Evolutionary conservation across 352 stramenopile genomes (phyloP).

Genomic region (Phytophthora pini): DNA sequence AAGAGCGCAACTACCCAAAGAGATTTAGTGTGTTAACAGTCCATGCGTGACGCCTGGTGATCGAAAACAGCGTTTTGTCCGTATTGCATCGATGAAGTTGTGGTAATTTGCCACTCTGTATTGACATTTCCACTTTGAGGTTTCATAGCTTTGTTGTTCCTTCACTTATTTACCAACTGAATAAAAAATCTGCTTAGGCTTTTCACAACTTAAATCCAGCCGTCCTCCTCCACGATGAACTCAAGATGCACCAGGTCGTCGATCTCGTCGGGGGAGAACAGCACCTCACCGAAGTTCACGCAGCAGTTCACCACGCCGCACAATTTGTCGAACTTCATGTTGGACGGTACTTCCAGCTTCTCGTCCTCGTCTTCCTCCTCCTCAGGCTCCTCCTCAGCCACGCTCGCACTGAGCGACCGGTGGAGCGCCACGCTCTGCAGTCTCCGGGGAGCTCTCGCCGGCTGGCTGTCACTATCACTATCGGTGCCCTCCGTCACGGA

Average conservation of each 20-base stretch:
- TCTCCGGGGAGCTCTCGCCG: slow-evolving; percentile 13
- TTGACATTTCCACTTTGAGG: background rate
- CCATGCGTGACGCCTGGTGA: slow-evolving; percentile 22
- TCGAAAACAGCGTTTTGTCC: slow-evolving; percentile 29
- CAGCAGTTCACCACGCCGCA: slow-evolving; percentile 71
- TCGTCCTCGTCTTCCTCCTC: slow-evolving; percentile 44
- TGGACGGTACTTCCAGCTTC: slow-evolving; percentile 46
- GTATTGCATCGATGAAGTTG: slow-evolving; percentile 7
- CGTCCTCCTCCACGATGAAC: slow-evolving; percentile 85
- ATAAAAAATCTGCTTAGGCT: slow-evolving; percentile 39
- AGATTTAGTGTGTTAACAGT: slow-evolving; percentile 28
- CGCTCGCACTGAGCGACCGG: slow-evolving; percentile 35
- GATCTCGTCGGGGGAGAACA: slow-evolving; percentile 61
- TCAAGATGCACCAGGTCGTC: slow-evolving; percentile 74
- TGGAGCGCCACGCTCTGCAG: slow-evolving; percentile 24
- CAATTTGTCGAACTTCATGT: slow-evolving; percentile 49
- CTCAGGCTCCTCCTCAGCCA: slow-evolving; percentile 44
- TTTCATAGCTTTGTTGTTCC: slow-evolving; percentile 16
- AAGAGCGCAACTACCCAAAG: slow-evolving; percentile 4
- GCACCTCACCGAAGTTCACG: slow-evolving; percentile 60
- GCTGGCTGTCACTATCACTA: slow-evolving; percentile 60
- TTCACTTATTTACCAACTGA: slow-evolving; percentile 32
- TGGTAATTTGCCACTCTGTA: background rate
- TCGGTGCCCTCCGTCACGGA: slow-evolving; percentile 60
- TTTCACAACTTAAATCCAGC: slow-evolving; percentile 68